phyloP scores from a whole-genome alignment of 2,329 filamentous ascomycete species.

The Biscogniauxia marginata region DNA sequence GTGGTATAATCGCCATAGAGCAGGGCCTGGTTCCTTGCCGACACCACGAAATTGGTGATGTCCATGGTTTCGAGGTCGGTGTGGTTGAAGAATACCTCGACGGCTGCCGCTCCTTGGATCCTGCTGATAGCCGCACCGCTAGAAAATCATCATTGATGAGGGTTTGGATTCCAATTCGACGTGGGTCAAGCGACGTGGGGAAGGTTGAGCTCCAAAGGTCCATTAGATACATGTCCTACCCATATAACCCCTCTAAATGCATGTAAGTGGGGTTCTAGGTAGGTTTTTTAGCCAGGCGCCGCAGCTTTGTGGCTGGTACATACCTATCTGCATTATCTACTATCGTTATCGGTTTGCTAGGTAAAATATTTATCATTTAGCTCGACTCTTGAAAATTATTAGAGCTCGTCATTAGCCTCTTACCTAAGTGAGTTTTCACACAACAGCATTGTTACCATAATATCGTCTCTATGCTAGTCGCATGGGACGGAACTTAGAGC shows the following conservation, averaged over 20 bases:
- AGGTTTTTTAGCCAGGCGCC: too few relatives aligned
- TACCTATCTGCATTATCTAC: too few relatives aligned
- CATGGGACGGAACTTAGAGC: background rate
- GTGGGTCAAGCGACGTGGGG: conserved; percentile 3
- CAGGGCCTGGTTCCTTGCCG: conserved; percentile 77
- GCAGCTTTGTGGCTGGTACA: too few relatives aligned
- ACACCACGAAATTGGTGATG: conserved; percentile 80
- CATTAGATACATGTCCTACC: conserved; percentile 1
- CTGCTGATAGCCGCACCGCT: too few relatives aligned
- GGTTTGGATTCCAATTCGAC: background rate
- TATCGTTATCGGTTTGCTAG: too few relatives aligned
- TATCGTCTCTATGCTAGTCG: background rate
- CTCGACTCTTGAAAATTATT: background rate
- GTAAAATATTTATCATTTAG: too few relatives aligned
- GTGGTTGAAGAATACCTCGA: too few relatives aligned
- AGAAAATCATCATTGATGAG: background rate
- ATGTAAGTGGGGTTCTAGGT: too few relatives aligned
- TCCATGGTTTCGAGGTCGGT: conserved; percentile 68
- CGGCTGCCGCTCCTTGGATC: too few relatives aligned
- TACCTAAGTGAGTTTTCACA: background rate
- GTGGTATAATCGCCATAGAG: conserved; percentile 85
- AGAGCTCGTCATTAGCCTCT: background rate
- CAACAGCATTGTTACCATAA: background rate
- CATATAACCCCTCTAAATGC: too few relatives aligned
- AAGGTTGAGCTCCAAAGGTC: background rate